Conservation (phyloP, 345 rosid genomes). For the Hirschfeldia incana region DNA sequence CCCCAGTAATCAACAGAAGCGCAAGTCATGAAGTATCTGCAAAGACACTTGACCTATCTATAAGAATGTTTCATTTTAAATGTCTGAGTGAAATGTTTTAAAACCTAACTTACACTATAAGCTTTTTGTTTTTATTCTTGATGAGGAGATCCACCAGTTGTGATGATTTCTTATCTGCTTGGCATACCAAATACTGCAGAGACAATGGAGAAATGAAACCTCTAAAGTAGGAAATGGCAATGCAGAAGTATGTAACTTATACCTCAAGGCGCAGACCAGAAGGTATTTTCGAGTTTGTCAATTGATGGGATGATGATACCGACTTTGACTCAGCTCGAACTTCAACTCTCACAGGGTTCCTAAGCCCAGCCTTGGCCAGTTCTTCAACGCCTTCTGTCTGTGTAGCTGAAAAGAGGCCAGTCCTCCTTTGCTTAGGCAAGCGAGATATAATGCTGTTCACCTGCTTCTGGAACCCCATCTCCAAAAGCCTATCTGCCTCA, state of each 20-base stretch:
- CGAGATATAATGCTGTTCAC: slow-evolving; percentile 69
- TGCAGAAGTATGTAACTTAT: background rate
- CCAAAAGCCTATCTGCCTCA: slow-evolving; percentile 94
- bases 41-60: background rate
- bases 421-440: slow-evolving; percentile 90
- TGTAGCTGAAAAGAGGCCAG: slow-evolving; percentile 97
- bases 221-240: background rate
- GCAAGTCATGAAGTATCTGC: background rate
- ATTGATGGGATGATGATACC: slow-evolving; percentile 39
- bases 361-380: slow-evolving; percentile 80
- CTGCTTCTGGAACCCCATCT: slow-evolving; percentile 94
- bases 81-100: background rate
- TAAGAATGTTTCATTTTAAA: background rate
- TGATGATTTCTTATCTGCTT: background rate
- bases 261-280: slow-evolving; percentile 91
- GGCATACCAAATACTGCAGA: background rate
- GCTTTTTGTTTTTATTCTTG: background rate
- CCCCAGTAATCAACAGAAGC: background rate
- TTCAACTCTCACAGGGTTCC: slow-evolving; percentile 91
- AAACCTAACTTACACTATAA: background rate
- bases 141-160: background rate
- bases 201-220: background rate
- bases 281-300: slow-evolving; percentile 67
- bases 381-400: slow-evolving; percentile 95
- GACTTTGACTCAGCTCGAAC: slow-evolving; percentile 71